Evolutionary conservation across 257 asterid species (phyloP).

Genomic region (Solanum verrucosum): DNA sequence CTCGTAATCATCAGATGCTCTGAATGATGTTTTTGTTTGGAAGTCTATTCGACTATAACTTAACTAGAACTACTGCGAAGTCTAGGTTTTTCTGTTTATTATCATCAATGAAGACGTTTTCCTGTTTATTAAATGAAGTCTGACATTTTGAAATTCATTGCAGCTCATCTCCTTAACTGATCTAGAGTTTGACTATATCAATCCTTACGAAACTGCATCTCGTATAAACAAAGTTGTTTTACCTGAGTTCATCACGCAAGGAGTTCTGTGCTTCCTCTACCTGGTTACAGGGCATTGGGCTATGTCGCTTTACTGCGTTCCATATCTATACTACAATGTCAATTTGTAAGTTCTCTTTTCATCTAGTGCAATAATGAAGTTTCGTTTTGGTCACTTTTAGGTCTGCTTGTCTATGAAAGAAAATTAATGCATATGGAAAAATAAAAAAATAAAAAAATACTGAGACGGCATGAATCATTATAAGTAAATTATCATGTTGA

Average conservation of each 20-base stretch:
- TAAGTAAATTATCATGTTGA: background rate
- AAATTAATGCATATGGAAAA: background rate
- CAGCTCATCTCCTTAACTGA: constrained; percentile 93
- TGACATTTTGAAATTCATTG: background rate
- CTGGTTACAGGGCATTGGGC: constrained; percentile 81
- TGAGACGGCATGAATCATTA: background rate
- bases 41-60: background rate
- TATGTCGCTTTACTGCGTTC: constrained; percentile 61
- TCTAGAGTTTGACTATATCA: constrained; percentile 80
- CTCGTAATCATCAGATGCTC: background rate
- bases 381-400: background rate
- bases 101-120: background rate
- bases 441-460: background rate
- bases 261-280: constrained; percentile 66
- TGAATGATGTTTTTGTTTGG: background rate
- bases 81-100: background rate
- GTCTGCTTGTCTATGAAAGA: background rate
- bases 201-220: constrained; percentile 79
- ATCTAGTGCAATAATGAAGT: background rate
- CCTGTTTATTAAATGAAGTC: background rate
- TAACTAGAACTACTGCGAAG: background rate
- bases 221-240: constrained; percentile 65
- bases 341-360: constrained; percentile 52
- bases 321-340: constrained; percentile 68
- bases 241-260: constrained; percentile 77